A percentile compares a stretch with the other conserved stretches of the same genome.
These are phyloP conservation scores for Paracorniculantispora psalliotae DNA, from an alignment of 2,329 filamentous ascomycete species.

Conservation along the genomic window DNA sequence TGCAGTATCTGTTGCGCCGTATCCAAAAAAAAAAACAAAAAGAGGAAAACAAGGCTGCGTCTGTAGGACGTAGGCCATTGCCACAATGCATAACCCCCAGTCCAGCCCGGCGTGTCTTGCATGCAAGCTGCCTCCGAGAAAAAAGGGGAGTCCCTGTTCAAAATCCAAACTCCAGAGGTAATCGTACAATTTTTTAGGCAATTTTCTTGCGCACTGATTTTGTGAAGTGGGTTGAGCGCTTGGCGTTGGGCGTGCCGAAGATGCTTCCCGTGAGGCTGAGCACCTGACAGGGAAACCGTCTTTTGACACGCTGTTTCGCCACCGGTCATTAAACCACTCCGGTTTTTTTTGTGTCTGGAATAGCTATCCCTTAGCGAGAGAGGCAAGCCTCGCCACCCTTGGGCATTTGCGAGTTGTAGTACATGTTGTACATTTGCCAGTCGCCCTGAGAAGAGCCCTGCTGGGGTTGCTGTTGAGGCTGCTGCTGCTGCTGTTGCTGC, in stretches of 20 bases:
- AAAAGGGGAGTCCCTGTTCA: background rate
- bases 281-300: background rate
- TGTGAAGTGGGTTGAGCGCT: background rate
- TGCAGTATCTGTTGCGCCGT: constrained; percentile 8
- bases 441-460: constrained; percentile 1
- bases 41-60: background rate
- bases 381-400: constrained; percentile 8
- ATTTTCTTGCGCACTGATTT: background rate
- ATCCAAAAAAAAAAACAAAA: background rate
- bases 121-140: background rate
- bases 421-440: constrained; percentile 31
- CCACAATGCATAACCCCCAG: background rate
- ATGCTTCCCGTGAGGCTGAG: background rate
- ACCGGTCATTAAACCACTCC: background rate
- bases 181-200: background rate
- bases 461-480: too few species aligned
- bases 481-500: constrained; percentile 22
- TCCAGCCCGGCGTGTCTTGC: background rate
- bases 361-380: background rate
- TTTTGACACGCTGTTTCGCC: background rate
- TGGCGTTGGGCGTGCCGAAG: background rate
- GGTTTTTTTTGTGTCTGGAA: background rate
- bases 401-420: constrained; percentile 21
- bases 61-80: background rate
- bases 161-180: background rate